Evolutionary conservation across 1,284 basidiomycete genomes (phyloP).

Genomic region (Fomes fomentarius): DNA sequence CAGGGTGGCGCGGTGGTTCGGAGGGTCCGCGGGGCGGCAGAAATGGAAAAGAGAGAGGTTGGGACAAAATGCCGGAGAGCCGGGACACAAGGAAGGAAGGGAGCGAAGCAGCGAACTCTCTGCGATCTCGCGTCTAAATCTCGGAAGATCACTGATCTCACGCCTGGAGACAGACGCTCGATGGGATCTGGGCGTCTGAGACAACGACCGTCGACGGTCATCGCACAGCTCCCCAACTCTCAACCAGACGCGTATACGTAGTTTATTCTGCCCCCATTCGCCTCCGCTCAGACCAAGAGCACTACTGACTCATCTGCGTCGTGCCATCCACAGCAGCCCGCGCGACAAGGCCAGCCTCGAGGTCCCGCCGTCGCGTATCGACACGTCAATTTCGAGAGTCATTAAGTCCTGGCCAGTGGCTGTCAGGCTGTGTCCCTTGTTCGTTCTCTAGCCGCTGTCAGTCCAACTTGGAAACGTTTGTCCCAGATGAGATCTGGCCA

Average conservation of each 20-base stretch:
- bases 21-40: not conserved
- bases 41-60: not conserved
- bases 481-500: conserved; percentile 5
- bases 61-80: not conserved
- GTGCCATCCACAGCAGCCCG: not conserved
- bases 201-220: not conserved
- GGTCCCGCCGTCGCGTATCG: not conserved
- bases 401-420: conserved; percentile 2
- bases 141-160: not conserved
- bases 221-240: not conserved
- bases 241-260: not conserved
- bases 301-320: not conserved
- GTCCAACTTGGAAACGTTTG: not conserved
- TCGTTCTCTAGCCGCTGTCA: conserved; percentile 9
- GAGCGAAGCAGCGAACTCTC: not conserved
- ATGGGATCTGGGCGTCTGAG: not conserved
- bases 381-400: conserved; percentile 1
- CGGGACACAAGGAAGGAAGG: no score
- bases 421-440: conserved; percentile 10
- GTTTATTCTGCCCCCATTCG: not conserved
- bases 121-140: not conserved
- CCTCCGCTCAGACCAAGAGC: not conserved
- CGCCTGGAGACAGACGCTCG: not conserved
- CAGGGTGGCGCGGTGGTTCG: not conserved
- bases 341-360: not conserved